Evolutionary conservation across 768 basidiomycete genomes (phyloP).

Genomic region (Lenzites betulinus): DNA sequence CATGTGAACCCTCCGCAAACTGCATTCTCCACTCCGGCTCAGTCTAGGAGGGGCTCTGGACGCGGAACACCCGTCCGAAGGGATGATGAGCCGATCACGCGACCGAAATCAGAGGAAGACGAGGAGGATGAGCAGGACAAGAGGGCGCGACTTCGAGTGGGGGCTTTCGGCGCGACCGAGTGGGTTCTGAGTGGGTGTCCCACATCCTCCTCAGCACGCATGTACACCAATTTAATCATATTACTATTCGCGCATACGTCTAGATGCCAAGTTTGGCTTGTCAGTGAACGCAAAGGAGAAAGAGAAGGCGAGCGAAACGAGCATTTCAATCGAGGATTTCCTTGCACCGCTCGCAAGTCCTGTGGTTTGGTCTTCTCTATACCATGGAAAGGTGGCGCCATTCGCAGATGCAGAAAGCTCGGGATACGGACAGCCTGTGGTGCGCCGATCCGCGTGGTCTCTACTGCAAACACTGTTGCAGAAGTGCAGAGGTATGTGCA

Average conservation of each 20-base stretch:
- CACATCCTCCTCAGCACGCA: conserved; percentile 1
- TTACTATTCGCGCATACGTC: neutral
- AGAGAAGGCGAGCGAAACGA: neutral
- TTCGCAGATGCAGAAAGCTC: conserved; percentile 50
- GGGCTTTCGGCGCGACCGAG: conserved; percentile 63
- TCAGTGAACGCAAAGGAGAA: conserved; percentile 5
- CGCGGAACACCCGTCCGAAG: conserved; percentile 38
- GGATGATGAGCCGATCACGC: conserved; percentile 34
- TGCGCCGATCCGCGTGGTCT: conserved; percentile 72
- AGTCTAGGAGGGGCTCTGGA: conserved; percentile 33
- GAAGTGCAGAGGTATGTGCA: conserved; percentile 46
- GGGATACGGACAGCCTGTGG: conserved; percentile 67
- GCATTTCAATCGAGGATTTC: conserved; percentile 30
- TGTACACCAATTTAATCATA: conserved; percentile 11
- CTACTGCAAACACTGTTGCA: conserved; percentile 50
- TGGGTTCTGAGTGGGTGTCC: conserved; percentile 60
- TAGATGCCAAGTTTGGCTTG: conserved; percentile 11
- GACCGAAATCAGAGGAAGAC: conserved; percentile 55
- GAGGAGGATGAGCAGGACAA: conserved; percentile 75
- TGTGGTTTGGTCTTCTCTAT: conserved; percentile 61
- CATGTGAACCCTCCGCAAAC: conserved; percentile 63
- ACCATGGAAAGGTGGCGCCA: conserved; percentile 44
- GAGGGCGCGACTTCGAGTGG: conserved; percentile 66
- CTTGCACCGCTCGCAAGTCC: conserved; percentile 49
- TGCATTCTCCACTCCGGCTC: conserved; percentile 34